A percentile compares a stretch with the other conserved stretches of the same genome.
Evolutionary conservation across 148 eudicot species (phyloP).

Genomic region (Pouteria glomerata): DNA sequence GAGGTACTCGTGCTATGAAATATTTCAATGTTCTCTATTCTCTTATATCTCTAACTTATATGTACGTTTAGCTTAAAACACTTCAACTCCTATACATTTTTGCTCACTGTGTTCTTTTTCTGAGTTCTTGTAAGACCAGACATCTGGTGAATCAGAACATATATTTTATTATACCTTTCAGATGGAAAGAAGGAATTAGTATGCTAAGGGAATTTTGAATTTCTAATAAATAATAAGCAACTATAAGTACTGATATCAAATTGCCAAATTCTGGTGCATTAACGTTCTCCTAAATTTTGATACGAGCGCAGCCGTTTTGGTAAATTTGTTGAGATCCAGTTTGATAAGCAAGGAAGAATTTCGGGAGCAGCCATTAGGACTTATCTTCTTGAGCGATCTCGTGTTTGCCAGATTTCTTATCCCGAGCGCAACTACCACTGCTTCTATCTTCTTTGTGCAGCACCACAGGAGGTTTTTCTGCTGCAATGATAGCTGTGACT

Average conservation of each 20-base stretch:
- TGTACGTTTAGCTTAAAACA: neutral
- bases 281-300: slow-evolving; percentile 14
- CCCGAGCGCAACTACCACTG: slow-evolving; percentile 99
- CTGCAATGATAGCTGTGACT: neutral
- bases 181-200: neutral
- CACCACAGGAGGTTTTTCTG: slow-evolving; percentile 79
- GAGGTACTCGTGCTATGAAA: slow-evolving; percentile 19
- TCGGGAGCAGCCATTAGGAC: slow-evolving; percentile 99
- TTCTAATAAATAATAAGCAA: neutral
- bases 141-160: neutral
- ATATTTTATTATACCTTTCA: neutral
- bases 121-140: neutral
- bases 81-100: neutral
- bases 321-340: slow-evolving; percentile 97
- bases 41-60: too few species aligned
- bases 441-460: slow-evolving; percentile 98
- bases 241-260: neutral
- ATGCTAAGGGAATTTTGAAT: neutral
- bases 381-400: slow-evolving; percentile 92
- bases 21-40: neutral
- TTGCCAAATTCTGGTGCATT: neutral
- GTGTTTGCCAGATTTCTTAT: slow-evolving; percentile 88
- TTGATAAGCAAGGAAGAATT: slow-evolving; percentile 97
- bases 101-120: neutral
- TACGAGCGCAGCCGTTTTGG: slow-evolving; percentile 84